phyloP scores from a whole-genome alignment of 2,329 filamentous ascomycete species.

The Botrytis fabae region DNA sequence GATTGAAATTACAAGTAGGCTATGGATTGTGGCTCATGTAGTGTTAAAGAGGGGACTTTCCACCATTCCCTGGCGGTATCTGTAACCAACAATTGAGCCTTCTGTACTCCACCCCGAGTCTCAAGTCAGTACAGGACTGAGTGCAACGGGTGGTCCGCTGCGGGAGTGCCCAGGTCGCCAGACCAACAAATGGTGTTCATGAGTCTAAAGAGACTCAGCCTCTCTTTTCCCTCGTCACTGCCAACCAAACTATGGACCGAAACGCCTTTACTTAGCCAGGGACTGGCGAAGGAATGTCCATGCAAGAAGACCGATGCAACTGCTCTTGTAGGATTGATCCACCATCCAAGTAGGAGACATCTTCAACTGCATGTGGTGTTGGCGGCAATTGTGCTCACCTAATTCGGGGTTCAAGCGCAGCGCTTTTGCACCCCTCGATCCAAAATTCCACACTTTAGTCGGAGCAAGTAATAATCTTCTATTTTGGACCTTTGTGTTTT shows the following conservation, averaged over 20 bases:
- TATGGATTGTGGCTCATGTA: conserved; percentile 5
- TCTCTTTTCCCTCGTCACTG: conserved; percentile 1
- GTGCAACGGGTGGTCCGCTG: conserved; percentile 6
- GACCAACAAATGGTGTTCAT: conserved; percentile 10
- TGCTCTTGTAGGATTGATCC: conserved; percentile 17
- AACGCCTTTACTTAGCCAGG: neutral
- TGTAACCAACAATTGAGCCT: neutral
- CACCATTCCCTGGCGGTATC: neutral
- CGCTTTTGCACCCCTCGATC: neutral
- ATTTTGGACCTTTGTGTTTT: neutral
- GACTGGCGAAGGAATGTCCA: conserved; percentile 11
- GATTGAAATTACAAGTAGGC: conserved; percentile 7
- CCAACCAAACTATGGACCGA: conserved; percentile 6
- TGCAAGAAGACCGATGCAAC: conserved; percentile 1
- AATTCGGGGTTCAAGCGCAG: conserved; percentile 17
- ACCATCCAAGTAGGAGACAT: conserved; percentile 4
- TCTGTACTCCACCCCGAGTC: neutral
- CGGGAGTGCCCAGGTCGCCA: conserved; percentile 16
- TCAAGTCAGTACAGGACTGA: neutral
- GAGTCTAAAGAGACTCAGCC: conserved; percentile 13
- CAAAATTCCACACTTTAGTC: neutral
- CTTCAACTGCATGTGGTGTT: conserved; percentile 8
- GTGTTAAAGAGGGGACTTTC: neutral
- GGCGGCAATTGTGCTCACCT: conserved; percentile 17
- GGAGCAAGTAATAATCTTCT: neutral